Conservation (phyloP, 768 basidiomycete species). For the Hydnomerulius pinastri region DNA sequence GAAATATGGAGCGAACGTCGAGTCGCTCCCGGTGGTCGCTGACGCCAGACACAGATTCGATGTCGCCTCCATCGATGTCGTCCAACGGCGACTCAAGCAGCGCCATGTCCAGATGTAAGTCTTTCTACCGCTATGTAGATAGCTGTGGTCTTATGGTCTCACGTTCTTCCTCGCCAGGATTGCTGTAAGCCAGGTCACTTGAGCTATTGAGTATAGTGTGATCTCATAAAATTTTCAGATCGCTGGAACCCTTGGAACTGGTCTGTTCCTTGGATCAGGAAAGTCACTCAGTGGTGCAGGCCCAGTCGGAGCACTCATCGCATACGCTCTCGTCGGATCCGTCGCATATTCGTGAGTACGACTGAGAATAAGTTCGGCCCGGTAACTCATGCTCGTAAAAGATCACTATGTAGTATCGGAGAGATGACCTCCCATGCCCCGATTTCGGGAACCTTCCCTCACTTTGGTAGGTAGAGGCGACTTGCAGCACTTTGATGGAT, state of each 20-base stretch:
- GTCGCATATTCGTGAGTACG: constrained; percentile 61
- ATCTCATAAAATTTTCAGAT: constrained; percentile 39
- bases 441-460: constrained; percentile 77
- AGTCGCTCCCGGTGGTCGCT: constrained; percentile 3
- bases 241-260: constrained; percentile 76
- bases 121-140: background rate
- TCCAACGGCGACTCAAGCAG: constrained; percentile 73
- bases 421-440: constrained; percentile 83
- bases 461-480: constrained; percentile 49
- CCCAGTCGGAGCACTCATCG: constrained; percentile 66
- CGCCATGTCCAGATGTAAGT: constrained; percentile 80
- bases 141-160: background rate
- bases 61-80: constrained; percentile 61
- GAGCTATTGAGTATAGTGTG: background rate
- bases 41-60: constrained; percentile 46
- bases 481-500: background rate
- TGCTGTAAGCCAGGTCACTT: constrained; percentile 51
- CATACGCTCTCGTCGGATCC: constrained; percentile 64
- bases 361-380: constrained; percentile 49
- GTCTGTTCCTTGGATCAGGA: constrained; percentile 73
- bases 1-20: constrained; percentile 2
- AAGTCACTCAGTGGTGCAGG: constrained; percentile 60
- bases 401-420: constrained; percentile 66
- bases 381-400: constrained; percentile 34
- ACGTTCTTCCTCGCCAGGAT: constrained; percentile 65